Evolutionary conservation across 1,284 basidiomycete genomes (phyloP).

Genomic region (Apiotrichum gamsii): DNA sequence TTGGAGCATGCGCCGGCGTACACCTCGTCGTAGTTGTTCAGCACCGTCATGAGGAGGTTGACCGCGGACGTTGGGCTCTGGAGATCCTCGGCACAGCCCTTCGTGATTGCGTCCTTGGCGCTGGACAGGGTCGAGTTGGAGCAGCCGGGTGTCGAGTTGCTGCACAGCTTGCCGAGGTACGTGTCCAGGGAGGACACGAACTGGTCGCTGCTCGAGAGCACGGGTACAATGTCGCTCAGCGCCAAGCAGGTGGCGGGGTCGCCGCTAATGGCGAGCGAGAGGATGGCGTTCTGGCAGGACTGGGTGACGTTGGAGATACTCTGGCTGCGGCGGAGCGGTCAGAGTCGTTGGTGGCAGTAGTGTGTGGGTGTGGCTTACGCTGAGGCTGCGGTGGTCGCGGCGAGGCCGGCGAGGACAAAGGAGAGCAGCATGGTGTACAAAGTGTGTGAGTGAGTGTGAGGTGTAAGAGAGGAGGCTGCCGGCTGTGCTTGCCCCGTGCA

Average conservation of each 20-base stretch:
- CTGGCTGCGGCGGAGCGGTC: too few relatives aligned
- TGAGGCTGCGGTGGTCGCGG: too few relatives aligned
- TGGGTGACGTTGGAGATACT: too few relatives aligned
- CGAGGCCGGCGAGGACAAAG: too few relatives aligned
- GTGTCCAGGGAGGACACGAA: conserved; percentile 32
- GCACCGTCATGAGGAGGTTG: conserved; percentile 16
- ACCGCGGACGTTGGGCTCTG: conserved; percentile 22
- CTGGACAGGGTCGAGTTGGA: conserved; percentile 33
- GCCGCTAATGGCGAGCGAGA: background rate
- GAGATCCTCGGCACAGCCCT: conserved; percentile 8
- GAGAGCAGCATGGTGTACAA: too few relatives aligned
- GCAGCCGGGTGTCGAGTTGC: conserved; percentile 30
- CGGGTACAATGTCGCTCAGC: conserved; percentile 26
- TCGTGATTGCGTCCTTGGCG: conserved; percentile 11
- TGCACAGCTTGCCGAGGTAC: conserved; percentile 36
- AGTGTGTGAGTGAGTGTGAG: too few relatives aligned
- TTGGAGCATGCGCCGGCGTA: conserved; percentile 35
- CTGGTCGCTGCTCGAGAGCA: conserved; percentile 19
- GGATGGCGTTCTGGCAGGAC: too few relatives aligned
- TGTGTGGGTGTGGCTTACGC: too few relatives aligned
- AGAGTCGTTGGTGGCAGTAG: too few relatives aligned
- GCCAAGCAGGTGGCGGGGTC: conserved; percentile 26
- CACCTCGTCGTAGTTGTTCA: conserved; percentile 32
- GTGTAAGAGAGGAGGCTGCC: too few relatives aligned
- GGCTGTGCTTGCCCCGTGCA: too few relatives aligned